phyloP scores from a whole-genome alignment of 257 asterid species.

The Solanum dulcamara region DNA sequence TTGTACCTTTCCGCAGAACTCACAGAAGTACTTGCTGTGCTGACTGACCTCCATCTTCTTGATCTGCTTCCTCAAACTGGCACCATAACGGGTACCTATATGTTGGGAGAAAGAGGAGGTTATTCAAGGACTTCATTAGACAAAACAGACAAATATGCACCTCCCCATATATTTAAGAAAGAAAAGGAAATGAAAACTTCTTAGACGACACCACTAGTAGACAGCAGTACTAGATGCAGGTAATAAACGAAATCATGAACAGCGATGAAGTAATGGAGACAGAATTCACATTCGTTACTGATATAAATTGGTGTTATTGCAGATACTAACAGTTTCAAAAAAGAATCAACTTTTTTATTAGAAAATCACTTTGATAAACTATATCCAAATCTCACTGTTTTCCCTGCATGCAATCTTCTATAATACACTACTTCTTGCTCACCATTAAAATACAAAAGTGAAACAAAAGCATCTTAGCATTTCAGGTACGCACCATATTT shows the following conservation, averaged over 20 bases:
- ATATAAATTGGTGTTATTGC: not conserved
- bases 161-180: not conserved
- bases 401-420: not conserved
- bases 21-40: constrained; percentile 44
- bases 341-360: not conserved
- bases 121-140: not conserved
- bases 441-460: not conserved
- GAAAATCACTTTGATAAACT: not conserved
- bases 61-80: constrained; percentile 53
- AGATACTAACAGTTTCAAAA: not conserved
- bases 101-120: not conserved
- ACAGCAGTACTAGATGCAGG: not conserved
- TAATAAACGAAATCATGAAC: not conserved
- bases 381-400: not conserved
- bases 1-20: constrained; percentile 48
- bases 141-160: not conserved
- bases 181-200: not conserved
- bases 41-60: constrained; percentile 58
- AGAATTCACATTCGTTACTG: not conserved
- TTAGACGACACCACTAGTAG: not conserved
- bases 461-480: not conserved
- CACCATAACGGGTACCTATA: constrained; percentile 63
- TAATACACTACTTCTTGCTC: not conserved
- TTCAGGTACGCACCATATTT: constrained; percentile 27
- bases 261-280: not conserved